Base-by-base conservation (phyloP, 2,329 filamentous ascomycete species). In the Cladosporium austrohemisphaericum region DNA sequence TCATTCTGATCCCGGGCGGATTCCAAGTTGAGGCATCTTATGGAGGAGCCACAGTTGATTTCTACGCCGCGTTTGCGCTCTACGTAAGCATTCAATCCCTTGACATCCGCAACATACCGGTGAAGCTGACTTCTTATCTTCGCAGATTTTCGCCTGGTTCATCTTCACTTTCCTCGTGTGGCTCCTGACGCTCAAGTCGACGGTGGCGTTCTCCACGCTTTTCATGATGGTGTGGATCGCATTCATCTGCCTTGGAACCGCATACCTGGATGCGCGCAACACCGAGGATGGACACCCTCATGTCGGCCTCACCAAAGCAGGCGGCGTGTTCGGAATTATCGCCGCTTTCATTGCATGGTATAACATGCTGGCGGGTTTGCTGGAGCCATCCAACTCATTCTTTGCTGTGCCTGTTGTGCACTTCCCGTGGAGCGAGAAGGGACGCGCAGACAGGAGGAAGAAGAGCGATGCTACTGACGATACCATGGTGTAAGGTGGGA, bases 141-240 rank as follows among this genome's bases (percentile, higher is more conserved):
- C 14, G n/a, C 37, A 50, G 25, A 52, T 55, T 18, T 40, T 55
- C 71, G 76, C 84, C 66, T 92, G 87, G 87, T 90, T 88, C 73
- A 88, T 92, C 71, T 92, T 92, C 74, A 92, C 86, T 45, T 84
- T 81, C 49, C 69, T 92, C 52, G 68, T 91, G 55, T 73, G 90
- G 31, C 60, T 91, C 52, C 85, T 83, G 75, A 92, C 87, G 8
- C 74, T 92, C 45, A 79, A 81, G 53, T 91, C 86, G 10, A 89
- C 85, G 36, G 75, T 90, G 59, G 85, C 86, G 57, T 90, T 91
- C 77, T 88, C 85, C 75, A 60, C 76, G 19, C 78, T 92, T 23
- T 91, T 92, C 77, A 80, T 91, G 69, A 81, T 78, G 52, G 83
- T 92, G 51, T 61, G 51, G 86, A 89, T 67, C 60, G 28, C 46